Conservation (phyloP, 2,329 filamentous ascomycete species). For the Alternaria incomplexa region DNA sequence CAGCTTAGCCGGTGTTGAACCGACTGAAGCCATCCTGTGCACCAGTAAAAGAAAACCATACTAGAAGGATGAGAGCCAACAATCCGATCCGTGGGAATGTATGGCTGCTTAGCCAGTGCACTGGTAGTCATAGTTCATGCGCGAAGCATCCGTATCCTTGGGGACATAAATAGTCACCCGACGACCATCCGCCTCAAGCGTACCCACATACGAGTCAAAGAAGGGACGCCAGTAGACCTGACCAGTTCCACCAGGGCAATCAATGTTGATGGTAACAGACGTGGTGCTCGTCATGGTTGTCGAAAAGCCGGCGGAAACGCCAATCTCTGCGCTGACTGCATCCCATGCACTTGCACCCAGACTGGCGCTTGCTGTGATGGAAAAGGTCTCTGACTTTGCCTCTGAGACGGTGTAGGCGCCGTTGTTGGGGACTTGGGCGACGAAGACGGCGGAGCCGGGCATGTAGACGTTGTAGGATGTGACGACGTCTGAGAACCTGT, state of each 20-base stretch:
- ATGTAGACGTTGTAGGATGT: not conserved
- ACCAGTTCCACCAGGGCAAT: not conserved
- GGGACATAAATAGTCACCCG: not conserved
- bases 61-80: not conserved
- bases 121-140: slow-evolving; percentile 3
- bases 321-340: not conserved
- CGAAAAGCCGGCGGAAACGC: not conserved
- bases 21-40: not conserved
- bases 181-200: not conserved
- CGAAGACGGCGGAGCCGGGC: not conserved
- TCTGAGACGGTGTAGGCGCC: not conserved
- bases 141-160: not conserved
- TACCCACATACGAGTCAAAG: not conserved
- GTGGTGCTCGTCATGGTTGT: not conserved
- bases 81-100: rapidly evolving
- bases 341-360: not conserved
- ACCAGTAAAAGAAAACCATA: rapidly evolving
- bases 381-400: not conserved
- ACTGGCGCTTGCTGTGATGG: not conserved
- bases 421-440: not conserved
- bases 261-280: not conserved
- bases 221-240: not conserved
- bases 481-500: not conserved
- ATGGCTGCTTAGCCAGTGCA: not conserved
- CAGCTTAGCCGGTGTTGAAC: not conserved